Evolutionary conservation across 2,329 filamentous ascomycete genomes (phyloP).

Genomic region (Fusarium zealandicum): DNA sequence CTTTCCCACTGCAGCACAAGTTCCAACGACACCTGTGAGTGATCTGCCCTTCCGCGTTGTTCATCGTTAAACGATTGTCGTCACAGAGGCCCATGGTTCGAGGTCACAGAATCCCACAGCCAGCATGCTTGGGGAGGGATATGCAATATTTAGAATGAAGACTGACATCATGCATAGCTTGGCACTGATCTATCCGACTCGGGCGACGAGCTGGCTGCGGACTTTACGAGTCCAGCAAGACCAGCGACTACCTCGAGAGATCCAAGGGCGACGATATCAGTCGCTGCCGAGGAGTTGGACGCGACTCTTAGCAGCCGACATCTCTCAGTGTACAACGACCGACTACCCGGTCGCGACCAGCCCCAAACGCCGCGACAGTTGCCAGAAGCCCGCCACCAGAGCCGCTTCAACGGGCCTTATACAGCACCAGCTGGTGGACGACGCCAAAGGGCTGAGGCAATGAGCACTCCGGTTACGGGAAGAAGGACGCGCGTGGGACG

Average conservation of each 20-base stretch:
- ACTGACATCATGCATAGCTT: constrained; percentile 13
- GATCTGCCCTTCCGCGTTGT: background rate
- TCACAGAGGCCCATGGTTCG: background rate
- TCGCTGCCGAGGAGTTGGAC: constrained; percentile 3
- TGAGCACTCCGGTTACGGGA: background rate
- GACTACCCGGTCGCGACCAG: constrained; percentile 20
- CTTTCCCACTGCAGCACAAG: background rate
- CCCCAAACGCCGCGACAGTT: constrained; percentile 37
- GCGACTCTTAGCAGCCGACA: constrained; percentile 2
- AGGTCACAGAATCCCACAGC: background rate
- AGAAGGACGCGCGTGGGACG: constrained; percentile 32
- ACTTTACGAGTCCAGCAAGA: background rate
- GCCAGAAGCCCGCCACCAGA: constrained; percentile 38
- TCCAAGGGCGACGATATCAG: background rate
- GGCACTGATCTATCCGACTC: background rate
- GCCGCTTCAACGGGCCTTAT: constrained; percentile 32
- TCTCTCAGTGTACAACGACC: constrained; percentile 37
- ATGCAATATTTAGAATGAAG: background rate
- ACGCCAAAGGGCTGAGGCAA: constrained; percentile 6
- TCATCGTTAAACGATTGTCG: background rate
- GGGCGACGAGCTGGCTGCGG: constrained; percentile 6
- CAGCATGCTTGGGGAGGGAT: background rate
- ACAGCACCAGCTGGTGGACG: constrained; percentile 29
- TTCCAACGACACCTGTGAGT: constrained; percentile 15
- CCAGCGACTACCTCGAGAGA: background rate